Evolutionary conservation across 2,329 filamentous ascomycete species (phyloP).

Genomic region (Epichloe bromicola): DNA sequence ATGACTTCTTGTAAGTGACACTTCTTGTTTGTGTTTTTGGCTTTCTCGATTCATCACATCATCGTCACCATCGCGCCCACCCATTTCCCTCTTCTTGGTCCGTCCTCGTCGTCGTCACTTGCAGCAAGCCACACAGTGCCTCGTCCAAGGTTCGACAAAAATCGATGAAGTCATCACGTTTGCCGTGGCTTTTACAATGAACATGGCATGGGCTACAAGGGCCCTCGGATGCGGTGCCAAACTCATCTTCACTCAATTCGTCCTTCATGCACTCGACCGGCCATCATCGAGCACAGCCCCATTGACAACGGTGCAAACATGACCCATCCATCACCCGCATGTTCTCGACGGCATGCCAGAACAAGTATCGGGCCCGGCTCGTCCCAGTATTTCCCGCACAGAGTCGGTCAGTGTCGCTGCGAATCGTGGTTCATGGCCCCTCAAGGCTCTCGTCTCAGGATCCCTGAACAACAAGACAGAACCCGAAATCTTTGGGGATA

Average conservation of each 20-base stretch:
- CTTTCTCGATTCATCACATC: neutral
- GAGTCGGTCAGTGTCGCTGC: neutral
- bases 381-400: neutral
- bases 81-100: neutral
- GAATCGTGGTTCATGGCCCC: neutral
- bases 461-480: neutral
- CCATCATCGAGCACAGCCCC: neutral
- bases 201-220: neutral
- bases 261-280: neutral
- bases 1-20: constrained; percentile 4
- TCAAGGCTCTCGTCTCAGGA: neutral
- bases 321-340: neutral
- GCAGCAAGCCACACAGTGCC: neutral
- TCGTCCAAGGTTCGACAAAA: neutral
- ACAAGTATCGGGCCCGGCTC: neutral
- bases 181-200: neutral
- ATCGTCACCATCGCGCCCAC: neutral
- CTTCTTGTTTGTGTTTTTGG: neutral
- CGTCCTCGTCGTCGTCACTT: neutral
- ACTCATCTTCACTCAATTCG: neutral
- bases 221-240: neutral
- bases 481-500: neutral
- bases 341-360: neutral
- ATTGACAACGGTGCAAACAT: neutral
- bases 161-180: neutral